Evolutionary conservation across 2,329 filamentous ascomycete genomes (phyloP), one percentile per base, ranked within the genome.

Genomic region (Arthroderma sp.): DNA sequence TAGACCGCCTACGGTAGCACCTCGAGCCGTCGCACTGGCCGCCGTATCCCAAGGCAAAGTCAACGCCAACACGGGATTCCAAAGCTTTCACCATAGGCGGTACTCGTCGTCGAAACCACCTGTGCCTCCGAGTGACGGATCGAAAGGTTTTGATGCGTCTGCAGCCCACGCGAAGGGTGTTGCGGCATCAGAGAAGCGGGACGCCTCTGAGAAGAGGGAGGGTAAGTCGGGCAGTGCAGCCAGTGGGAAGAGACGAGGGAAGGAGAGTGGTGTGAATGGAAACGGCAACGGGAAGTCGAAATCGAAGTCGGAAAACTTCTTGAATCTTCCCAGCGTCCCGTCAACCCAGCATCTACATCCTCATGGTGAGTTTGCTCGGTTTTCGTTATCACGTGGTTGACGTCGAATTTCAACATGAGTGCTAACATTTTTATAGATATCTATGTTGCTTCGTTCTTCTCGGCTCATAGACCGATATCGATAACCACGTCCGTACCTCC

Each of bases 391-490:
- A 49, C 47, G 47, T 49, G 47, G 28, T 32, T 42, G 30, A 27
- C 22, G 11, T 8, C 22, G 8, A 36, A 22, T 22, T 22, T 22
- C 15, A 22, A 22, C 15, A 3, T 2, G 15, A 22, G 15, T 39
- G 31, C 51, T 52, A 50, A 59, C 53, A 11, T 44, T 41, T 9
- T 41, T 50, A 4, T 53, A 96, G 91, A 93, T 58, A 75, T 96
- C 49, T 81, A 83, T 51, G 72, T 94, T 38, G 91, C 89, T 5
- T 83, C 83, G 48, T 96, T 98, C 73, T 96, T 96, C 71, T 93
- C 88, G 50, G 82, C 94, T 53, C 86, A 98, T 67, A 81, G 91
- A 49, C 91, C 91, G 38, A 89, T 98, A 58, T 94, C 86, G 45
- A 78, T 95, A 52, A 87, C 81, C 41, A 80, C 81, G 55, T 81